Evolutionary conservation across 805 yeast species (phyloP).

Genomic region (Zygotorulaspora danielsina): DNA sequence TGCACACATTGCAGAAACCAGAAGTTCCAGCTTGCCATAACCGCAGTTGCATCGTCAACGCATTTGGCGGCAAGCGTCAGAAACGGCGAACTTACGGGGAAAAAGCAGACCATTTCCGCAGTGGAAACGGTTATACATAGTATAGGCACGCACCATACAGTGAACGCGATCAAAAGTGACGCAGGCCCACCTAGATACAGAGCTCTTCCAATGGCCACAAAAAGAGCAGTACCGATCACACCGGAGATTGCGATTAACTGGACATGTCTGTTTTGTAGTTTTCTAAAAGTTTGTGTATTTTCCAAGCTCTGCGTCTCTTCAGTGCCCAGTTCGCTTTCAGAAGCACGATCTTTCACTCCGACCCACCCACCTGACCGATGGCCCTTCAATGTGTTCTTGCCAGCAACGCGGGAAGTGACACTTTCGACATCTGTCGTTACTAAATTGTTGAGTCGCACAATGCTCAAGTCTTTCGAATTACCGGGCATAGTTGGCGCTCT

Average conservation of each 20-base stretch:
- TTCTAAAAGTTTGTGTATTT: constrained; percentile 40
- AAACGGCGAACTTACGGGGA: constrained; percentile 76
- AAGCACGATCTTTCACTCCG: not conserved
- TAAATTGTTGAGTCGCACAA: constrained; percentile 4
- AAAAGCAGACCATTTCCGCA: constrained; percentile 74
- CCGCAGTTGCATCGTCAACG: constrained; percentile 69
- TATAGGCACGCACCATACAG: constrained; percentile 67
- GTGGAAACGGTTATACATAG: constrained; percentile 62
- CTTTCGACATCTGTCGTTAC: constrained; percentile 7
- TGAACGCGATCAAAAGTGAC: constrained; percentile 58
- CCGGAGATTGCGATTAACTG: constrained; percentile 79
- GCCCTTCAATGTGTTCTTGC: not conserved
- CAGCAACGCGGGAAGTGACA: constrained; percentile 2
- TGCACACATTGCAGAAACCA: constrained; percentile 71
- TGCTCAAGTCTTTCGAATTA: constrained; percentile 4
- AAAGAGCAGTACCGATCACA: constrained; percentile 75
- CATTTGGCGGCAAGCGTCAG: constrained; percentile 70
- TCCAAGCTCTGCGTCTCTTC: constrained; percentile 20
- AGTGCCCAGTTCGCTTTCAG: constrained; percentile 2
- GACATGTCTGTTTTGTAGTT: constrained; percentile 63
- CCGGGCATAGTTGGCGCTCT: constrained; percentile 4
- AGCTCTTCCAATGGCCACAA: constrained; percentile 66
- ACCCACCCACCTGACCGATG: constrained; percentile 2
- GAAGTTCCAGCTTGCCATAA: constrained; percentile 76
- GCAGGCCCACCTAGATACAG: constrained; percentile 68